These are phyloP conservation scores for Phytopythium cucurbitacearum DNA, from an alignment of 352 stramenopile genomes.

Conservation along the genomic window DNA sequence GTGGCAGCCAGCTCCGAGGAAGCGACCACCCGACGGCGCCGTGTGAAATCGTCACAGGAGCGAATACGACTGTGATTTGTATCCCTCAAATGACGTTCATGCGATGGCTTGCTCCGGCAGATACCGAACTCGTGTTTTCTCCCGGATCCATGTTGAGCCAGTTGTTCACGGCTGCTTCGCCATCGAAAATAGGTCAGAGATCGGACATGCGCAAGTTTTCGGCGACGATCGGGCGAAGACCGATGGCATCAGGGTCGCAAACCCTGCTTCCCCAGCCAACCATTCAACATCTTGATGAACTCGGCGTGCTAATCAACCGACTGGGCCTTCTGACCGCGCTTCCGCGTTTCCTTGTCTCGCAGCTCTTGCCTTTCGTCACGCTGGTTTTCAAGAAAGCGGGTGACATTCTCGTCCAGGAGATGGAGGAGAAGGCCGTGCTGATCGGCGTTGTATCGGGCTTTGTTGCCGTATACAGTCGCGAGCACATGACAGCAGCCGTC, in stretches of 20 bases:
- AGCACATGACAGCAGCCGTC: constrained; percentile 44
- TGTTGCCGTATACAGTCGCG: constrained; percentile 55
- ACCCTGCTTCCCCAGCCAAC: background rate
- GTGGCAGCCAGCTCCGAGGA: constrained; percentile 22
- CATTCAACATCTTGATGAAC: constrained; percentile 13
- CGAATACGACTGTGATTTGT: constrained; percentile 31
- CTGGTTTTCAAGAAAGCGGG: constrained; percentile 37
- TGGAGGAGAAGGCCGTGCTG: constrained; percentile 23
- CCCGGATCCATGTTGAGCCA: constrained; percentile 32
- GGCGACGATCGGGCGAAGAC: background rate
- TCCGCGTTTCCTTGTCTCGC: constrained; percentile 32
- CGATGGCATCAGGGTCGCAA: background rate
- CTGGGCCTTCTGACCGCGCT: constrained; percentile 31
- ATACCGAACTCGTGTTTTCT: constrained; percentile 27
- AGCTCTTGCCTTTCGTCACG: constrained; percentile 26
- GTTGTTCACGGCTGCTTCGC: constrained; percentile 15
- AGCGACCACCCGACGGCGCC: background rate
- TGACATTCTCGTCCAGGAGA: constrained; percentile 54
- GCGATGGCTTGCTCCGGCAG: constrained; percentile 35
- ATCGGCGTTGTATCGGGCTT: constrained; percentile 51
- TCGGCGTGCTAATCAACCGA: constrained; percentile 30
- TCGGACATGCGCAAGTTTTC: constrained; percentile 1
- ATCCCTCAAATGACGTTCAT: constrained; percentile 32
- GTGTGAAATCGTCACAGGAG: constrained; percentile 18
- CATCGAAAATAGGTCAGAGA: background rate